Base-by-base conservation (phyloP, 164 flowering plant species). In the Protea cynaroides region DNA sequence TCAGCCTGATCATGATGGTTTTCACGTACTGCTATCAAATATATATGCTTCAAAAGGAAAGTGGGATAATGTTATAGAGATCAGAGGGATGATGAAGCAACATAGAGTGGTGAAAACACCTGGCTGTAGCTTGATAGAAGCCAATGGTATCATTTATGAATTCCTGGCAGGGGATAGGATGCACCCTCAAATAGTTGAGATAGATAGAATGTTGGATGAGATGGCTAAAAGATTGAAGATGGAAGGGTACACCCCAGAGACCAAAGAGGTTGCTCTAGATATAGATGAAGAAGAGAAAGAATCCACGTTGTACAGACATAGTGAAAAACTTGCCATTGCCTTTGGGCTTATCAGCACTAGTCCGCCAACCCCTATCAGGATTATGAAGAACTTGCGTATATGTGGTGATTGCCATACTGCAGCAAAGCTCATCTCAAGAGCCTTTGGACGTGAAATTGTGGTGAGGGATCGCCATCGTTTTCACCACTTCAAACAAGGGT, bases 261-360 rank as follows among this genome's bases (percentile, higher is more conserved):
- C 65, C 51, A 59, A 54, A 53, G 75, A 73, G 63, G 78, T 80
- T 60, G 72, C 66, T 4, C 65, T 75, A 67, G 80, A 80, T 37
- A 76, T 78, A 40, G 76, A 78, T 59, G 78, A 76, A 24, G 81
- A 80, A 68, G 84, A 80, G 64, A 80, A 78, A 70, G 81, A 78
- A 71, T 66, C 71, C 50, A 14, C 64, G 59, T 58, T 80, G 19
- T 73, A 71, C 36, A 75, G 81, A 18, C 52, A 49, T 15, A 49
- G 52, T 15, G 52, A 49, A 49, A 49, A 49, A 49, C 52, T 49
- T 49, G 52, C 52, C 18, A 49, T 49, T 49, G 52, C 52, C 18
- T 49, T 49, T 49, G 52, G 52, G n/a, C 52, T 78, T 46, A 56
- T 80, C 18, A 22, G 58, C 56, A 75, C 58, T 24, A 40, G 57